Evolutionary conservation across 495 filamentous ascomycete species (phyloP), one percentile per base, ranked within the genome.

Genomic region (Hypoxylon trugodes): DNA sequence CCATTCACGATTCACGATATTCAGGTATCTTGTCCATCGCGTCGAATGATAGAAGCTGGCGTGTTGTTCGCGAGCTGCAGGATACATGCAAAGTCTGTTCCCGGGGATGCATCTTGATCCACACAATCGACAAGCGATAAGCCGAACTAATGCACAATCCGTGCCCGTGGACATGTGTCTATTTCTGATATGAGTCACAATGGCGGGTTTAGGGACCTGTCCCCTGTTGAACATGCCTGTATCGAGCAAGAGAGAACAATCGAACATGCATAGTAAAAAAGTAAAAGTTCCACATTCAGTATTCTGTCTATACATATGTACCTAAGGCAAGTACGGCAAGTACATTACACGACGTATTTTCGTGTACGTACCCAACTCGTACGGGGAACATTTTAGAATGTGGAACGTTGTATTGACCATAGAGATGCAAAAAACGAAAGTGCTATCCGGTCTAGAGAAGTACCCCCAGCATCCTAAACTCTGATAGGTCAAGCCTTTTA

Each of bases 91-190:
- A 30, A 35, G 47, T 6, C 33, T 22, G 53, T 10, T 35, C 37
- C 57, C 43, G 33, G 50, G 55, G 62, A 56, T 56, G 53, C 61
- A 65, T 53, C 46, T 58, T 30, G 48, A 22, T 59, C 58, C 64
- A 67, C 63, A 61, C 33, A 62, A 61, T 58, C 47, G 19, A 59
- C 46, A 35, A 24, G 16, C 21, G 12, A 58, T 58, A 61, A 51
- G 50, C 56, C 45, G 51, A 50, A 46, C 63, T 61, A 67, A 62
- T 61, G 58, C 64, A 62, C 40, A 26, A 53, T 49, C 32, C 19
- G n/a, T n/a, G n/a, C n/a, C n/a, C n/a, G n/a, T n/a, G n/a, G 41
- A 61, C 64, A 67, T 61, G 57, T 67, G 64, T 67, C 47, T 67
- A 52, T 58, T 52, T 61, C 37, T 67, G 52, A 66, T 56, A 66